Conservation (phyloP, 2,329 filamentous ascomycete genomes). For the Sporothrix humicola region DNA sequence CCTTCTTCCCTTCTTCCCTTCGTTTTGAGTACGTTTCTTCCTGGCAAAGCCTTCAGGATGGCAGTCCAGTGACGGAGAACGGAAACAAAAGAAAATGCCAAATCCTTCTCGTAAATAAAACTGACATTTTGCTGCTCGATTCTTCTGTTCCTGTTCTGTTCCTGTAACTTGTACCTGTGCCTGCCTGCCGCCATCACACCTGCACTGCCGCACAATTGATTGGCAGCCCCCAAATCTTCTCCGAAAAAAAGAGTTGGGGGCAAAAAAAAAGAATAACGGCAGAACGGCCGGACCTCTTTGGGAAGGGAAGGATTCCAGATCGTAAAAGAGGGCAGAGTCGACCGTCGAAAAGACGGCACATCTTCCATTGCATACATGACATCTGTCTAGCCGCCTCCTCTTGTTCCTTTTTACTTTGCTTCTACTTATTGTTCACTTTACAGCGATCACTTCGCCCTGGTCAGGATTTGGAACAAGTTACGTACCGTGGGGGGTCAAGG, state of each 20-base stretch:
- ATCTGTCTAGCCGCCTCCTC: not conserved
- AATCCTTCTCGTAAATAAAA: conserved; percentile 5
- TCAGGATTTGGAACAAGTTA: not conserved
- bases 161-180: no score
- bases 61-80: not conserved
- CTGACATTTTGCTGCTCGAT: no score
- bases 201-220: not conserved
- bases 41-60: not conserved
- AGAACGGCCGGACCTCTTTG: not conserved
- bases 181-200: no score
- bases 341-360: not conserved
- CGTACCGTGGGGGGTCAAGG: not conserved
- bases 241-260: not conserved
- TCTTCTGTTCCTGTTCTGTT: no score
- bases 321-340: not conserved
- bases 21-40: no score
- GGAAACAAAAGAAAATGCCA: no score
- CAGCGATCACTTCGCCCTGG: not conserved
- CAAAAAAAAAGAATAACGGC: not conserved
- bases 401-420: no score
- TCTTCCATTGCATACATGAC: not conserved
- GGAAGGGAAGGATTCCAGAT: not conserved
- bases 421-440: not conserved
- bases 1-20: not conserved
- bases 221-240: not conserved